Conservation (phyloP, 225 moss, liverwort and hornwort genomes). For the Marchantia paleacea region DNA sequence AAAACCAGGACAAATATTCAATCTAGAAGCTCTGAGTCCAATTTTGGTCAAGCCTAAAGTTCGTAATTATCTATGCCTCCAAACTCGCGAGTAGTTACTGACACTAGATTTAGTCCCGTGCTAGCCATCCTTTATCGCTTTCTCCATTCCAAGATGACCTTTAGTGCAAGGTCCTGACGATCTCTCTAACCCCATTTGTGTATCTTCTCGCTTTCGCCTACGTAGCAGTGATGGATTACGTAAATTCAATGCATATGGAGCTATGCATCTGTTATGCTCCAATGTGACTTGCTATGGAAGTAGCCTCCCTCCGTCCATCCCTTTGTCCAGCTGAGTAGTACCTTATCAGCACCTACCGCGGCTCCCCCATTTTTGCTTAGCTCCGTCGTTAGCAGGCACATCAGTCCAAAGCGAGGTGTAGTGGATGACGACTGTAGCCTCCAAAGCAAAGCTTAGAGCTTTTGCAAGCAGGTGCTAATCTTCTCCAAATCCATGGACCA, state of each 20-base stretch:
- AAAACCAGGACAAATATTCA: neutral
- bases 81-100: neutral
- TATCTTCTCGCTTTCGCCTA: neutral
- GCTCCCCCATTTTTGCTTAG: neutral
- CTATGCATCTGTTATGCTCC: neutral
- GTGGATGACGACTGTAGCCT: neutral
- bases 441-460: neutral
- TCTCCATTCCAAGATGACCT: too few species aligned
- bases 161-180: neutral
- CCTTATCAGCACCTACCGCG: too few species aligned
- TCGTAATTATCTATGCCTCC: neutral
- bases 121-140: neutral
- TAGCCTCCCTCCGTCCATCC: neutral
- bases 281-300: neutral
- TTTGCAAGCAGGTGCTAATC: neutral
- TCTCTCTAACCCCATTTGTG: neutral
- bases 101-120: conserved; percentile 7
- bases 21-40: neutral
- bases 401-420: neutral
- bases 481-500: neutral
- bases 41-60: neutral
- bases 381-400: neutral
- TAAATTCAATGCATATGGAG: too few species aligned
- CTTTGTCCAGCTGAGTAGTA: too few species aligned
- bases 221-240: neutral